Percentiles rank a stretch among this genome's conserved stretches.
These are phyloP conservation scores for Colletotrichum sp. DNA, from an alignment of 2,329 filamentous ascomycete species.

Conservation along the genomic window DNA sequence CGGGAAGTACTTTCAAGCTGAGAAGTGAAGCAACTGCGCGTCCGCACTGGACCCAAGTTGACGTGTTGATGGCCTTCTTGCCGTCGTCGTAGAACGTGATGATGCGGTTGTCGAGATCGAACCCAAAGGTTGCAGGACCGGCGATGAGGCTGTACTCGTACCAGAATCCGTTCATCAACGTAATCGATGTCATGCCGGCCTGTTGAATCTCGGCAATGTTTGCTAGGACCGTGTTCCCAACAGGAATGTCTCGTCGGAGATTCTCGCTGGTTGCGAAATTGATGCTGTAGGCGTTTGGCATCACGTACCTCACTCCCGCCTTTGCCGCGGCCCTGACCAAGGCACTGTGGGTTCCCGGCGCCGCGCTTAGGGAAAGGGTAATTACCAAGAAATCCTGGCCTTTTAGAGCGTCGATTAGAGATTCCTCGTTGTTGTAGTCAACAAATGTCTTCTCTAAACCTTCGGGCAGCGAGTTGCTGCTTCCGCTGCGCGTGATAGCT, in stretches of 20 bases:
- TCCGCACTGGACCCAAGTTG: conserved; percentile 65
- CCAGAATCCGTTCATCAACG: conserved; percentile 53
- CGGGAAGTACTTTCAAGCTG: conserved; percentile 32
- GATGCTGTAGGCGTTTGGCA: conserved; percentile 52
- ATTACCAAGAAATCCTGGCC: conserved; percentile 60
- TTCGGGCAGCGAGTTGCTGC: conserved; percentile 42
- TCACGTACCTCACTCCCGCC: conserved; percentile 54
- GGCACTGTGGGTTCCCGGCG: conserved; percentile 46
- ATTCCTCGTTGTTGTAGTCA: conserved; percentile 45
- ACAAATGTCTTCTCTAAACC: conserved; percentile 46
- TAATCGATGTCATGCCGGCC: conserved; percentile 27
- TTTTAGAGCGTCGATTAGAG: conserved; percentile 51
- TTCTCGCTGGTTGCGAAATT: background rate
- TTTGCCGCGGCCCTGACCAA: conserved; percentile 54
- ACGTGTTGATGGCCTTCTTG: conserved; percentile 57
- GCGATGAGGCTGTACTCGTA: conserved; percentile 54
- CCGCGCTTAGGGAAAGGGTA: conserved; percentile 42
- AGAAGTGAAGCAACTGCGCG: conserved; percentile 40
- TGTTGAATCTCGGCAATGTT: conserved; percentile 10
- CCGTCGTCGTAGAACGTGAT: conserved; percentile 61
- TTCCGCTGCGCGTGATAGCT: conserved; percentile 53
- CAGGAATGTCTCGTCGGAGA: conserved; percentile 30
- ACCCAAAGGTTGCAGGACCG: conserved; percentile 44
- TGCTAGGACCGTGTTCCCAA: conserved; percentile 37
- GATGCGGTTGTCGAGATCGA: conserved; percentile 48